These are phyloP conservation scores for Xylariaceae sp. DNA, from an alignment of 2,329 filamentous ascomycete species.

Conservation along the genomic window DNA sequence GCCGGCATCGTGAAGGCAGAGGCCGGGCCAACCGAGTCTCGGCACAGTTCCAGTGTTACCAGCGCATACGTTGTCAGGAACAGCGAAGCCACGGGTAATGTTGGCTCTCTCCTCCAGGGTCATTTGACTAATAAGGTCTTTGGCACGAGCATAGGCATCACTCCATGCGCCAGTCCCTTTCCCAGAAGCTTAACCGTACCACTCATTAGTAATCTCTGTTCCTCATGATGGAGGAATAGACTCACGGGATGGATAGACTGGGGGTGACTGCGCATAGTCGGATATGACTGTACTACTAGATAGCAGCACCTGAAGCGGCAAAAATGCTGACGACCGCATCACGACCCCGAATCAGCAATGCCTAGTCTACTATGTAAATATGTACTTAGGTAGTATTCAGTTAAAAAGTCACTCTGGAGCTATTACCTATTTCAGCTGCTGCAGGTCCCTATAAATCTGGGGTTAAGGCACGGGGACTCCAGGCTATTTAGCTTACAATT, in stretches of 20 bases:
- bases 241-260: conserved; percentile 42
- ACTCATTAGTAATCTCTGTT: conserved; percentile 1
- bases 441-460: neutral
- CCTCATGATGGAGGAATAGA: neutral
- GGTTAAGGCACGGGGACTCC: neutral
- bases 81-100: conserved; percentile 50
- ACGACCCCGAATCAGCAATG: conserved; percentile 4
- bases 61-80: conserved; percentile 57
- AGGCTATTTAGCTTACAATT: conserved; percentile 8
- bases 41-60: conserved; percentile 56
- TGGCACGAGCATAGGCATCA: conserved; percentile 64
- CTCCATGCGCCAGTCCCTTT: conserved; percentile 55
- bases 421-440: neutral
- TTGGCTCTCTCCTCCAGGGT: conserved; percentile 70
- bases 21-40: conserved; percentile 53
- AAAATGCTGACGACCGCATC: conserved; percentile 31
- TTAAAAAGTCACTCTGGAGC: neutral
- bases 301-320: conserved; percentile 26
- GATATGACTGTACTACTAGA: conserved; percentile 20
- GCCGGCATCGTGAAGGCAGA: conserved; percentile 58
- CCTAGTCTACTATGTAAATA: neutral
- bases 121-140: conserved; percentile 64
- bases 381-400: neutral
- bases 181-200: conserved; percentile 37
- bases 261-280: conserved; percentile 39